Conservation (phyloP, 2,329 filamentous ascomycete genomes). For the Claviceps arundinis region DNA sequence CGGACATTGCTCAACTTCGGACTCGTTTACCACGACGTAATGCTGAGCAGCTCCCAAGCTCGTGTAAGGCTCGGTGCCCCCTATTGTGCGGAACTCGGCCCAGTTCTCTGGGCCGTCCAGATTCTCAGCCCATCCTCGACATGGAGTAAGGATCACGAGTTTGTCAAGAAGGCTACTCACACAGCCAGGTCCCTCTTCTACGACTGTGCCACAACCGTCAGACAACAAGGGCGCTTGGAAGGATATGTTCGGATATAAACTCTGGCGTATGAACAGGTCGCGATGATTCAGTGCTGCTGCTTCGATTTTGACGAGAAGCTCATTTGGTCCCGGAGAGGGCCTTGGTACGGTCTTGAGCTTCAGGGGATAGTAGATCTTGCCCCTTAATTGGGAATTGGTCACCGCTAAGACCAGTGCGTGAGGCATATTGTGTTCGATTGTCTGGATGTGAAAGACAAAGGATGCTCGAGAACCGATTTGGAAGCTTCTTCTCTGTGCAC, state of each 20-base stretch:
- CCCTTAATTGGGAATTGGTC: neutral
- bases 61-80: conserved; percentile 41
- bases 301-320: conserved; percentile 63
- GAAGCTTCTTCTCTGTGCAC: too few relatives aligned
- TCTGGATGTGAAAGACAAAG: neutral
- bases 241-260: conserved; percentile 75
- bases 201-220: conserved; percentile 68
- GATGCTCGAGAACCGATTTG: too few relatives aligned
- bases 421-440: neutral
- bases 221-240: conserved; percentile 69
- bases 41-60: conserved; percentile 42
- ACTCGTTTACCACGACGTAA: conserved; percentile 52
- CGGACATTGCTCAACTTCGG: conserved; percentile 65
- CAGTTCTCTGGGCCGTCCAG: conserved; percentile 57
- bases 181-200: conserved; percentile 41
- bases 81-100: conserved; percentile 44
- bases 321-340: conserved; percentile 38
- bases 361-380: conserved; percentile 2
- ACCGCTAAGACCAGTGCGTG: neutral
- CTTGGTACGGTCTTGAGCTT: neutral
- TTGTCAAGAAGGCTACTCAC: conserved; percentile 33
- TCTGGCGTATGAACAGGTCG: conserved; percentile 85
- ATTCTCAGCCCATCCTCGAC: conserved; percentile 60
- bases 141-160: conserved; percentile 66
- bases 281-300: conserved; percentile 86